Evolutionary conservation across 768 basidiomycete genomes (phyloP), one percentile per base, ranked within the genome.

Genomic region (Rubroboletus satanas): DNA sequence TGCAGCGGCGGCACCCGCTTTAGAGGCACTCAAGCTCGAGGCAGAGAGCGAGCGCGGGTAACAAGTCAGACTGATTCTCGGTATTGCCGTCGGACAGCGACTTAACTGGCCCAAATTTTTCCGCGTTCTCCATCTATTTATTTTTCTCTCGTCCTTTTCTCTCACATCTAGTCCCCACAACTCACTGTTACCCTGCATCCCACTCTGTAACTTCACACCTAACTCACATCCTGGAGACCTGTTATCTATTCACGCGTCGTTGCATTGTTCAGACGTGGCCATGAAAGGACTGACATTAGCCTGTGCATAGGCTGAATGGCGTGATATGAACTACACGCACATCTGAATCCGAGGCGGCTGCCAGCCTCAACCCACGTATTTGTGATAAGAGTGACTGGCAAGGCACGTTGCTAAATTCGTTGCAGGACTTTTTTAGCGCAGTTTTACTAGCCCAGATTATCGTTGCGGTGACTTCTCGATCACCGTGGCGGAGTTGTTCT

Each of bases 1-100:
- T 44, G 67, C 67, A 38, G 81, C 70, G 14, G 71, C 70, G 4
- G 32, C 15, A 9, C 35, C 54, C 9, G 55, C 81, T 50, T 65
- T 81, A 59, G 66, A 63, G 37, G 71, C 59, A 47, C 68, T 83
- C 57, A 72, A 52, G 50, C 31, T 42, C 15, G 66, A 62, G 52
- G 57, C 56, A 23, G 62, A 62, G 44, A 48, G 26, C 44, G 61
- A 61, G 44, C 54, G 55, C 42, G 52, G 52, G 43, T 62, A 48
- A 64, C 44, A 37, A 53, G 21, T 38, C 28, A 32, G 42, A 49
- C 42, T 52, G 36, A 54, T 37, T 45, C 33, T 45, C 32, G 15
- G 36, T 26, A 37, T 45, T 21, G 29, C 18, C 39, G n/a, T 49
- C 21, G 26, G 52, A 35, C 36, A 43, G 36, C 5, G 32, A 43